Evolutionary conservation across 176 grass and related monocot genomes (phyloP).

Genomic region (Microstegium vimineum): DNA sequence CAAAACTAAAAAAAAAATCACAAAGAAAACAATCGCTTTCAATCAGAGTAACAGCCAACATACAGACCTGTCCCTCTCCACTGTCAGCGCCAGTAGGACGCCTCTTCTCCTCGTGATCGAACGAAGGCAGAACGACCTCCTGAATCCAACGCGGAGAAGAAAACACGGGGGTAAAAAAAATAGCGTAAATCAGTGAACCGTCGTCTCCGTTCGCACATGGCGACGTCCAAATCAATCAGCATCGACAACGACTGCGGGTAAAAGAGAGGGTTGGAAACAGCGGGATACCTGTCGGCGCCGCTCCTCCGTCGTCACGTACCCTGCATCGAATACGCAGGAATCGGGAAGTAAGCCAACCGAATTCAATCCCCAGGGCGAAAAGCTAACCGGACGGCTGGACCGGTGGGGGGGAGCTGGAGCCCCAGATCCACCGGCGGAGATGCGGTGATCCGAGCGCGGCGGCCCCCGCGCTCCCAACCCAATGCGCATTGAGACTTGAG

Average conservation of each 20-base stretch:
- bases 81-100: neutral
- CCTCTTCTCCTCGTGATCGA: conserved; percentile 21
- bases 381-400: neutral
- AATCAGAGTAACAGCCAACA: conserved; percentile 17
- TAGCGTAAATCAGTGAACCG: neutral
- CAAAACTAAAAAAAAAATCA: conserved; percentile 1
- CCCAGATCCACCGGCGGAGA: conserved; percentile 25
- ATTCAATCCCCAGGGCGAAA: neutral
- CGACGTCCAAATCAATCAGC: neutral
- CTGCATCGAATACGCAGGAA: conserved; percentile 36
- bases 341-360: neutral
- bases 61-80: conserved; percentile 21
- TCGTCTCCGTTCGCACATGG: neutral
- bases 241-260: neutral
- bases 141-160: conserved; percentile 7
- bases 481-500: neutral
- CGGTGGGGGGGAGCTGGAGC: neutral
- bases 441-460: conserved; percentile 12
- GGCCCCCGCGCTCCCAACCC: neutral
- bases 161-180: neutral
- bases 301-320: conserved; percentile 69
- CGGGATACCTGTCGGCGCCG: conserved; percentile 46
- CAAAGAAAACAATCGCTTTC: conserved; percentile 9
- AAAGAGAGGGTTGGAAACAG: neutral
- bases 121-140: conserved; percentile 31